Base-by-base conservation (phyloP, 257 asterid genomes). In the Linaria vulgaris region DNA sequence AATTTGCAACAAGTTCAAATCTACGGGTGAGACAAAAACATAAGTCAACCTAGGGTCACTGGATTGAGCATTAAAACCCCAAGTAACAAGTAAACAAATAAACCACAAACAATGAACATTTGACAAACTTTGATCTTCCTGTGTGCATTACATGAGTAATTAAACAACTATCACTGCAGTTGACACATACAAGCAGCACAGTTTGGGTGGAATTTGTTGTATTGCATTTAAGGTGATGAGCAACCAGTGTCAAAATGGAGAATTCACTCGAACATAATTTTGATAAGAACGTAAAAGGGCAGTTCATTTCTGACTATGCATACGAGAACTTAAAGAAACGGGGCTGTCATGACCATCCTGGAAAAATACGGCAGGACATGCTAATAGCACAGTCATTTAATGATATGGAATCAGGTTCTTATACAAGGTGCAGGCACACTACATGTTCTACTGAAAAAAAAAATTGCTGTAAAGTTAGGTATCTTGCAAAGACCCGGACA, bases 121-220 rank as follows among this genome's bases (percentile, higher is more conserved):
- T 41, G 16, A 0, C 34, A 68, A 51, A 38, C 39, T 61, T 44
- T 27, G 48, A 57, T 57, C 52, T 57, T 25, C 23, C 48, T n/a
- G 14, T 59, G 30, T n/a, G 39, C 3, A 34, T 59, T 15, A 19
- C 39, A 24, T 34, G 59, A 54, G 38, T 10, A 23, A n/a, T 53
- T 43, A 20, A 60, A n/a, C n/a, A n/a, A n/a, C n/a, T n/a, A n/a
- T n/a, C n/a, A n/a, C n/a, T n/a, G n/a, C n/a, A n/a, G n/a, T n/a
- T n/a, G n/a, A n/a, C n/a, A n/a, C n/a, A n/a, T n/a, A n/a, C n/a
- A n/a, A n/a, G n/a, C n/a, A n/a, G n/a, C n/a, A n/a, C n/a, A n/a
- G n/a, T n/a, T n/a, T n/a, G n/a, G n/a, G n/a, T n/a, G n/a, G n/a
- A n/a, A n/a, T n/a, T n/a, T n/a, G n/a, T n/a, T n/a, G n/a, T n/a